A percentile compares a stretch with the other conserved stretches of the same genome.
phyloP scores from a whole-genome alignment of 1,284 basidiomycete species.

The Ustilago nuda region DNA sequence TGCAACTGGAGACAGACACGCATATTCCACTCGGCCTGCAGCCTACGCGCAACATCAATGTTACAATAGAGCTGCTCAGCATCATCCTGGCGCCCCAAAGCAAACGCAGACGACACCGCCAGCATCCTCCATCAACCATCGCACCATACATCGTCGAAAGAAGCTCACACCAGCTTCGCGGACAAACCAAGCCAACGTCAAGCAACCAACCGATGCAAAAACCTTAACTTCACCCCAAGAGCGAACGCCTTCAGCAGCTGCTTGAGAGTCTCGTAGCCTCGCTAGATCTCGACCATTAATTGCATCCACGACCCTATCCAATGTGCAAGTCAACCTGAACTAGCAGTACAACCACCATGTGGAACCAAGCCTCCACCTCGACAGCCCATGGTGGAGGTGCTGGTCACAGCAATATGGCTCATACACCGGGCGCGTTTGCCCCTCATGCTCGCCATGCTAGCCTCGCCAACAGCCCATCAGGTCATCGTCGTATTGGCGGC shows the following conservation, averaged over 20 bases:
- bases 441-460: conserved; percentile 21
- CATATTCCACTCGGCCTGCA: background rate
- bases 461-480: conserved; percentile 17
- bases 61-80: background rate
- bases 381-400: conserved; percentile 4
- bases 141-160: too few species aligned
- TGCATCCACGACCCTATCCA: background rate
- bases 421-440: conserved; percentile 17
- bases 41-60: background rate
- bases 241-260: background rate
- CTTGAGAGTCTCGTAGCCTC: too few species aligned
- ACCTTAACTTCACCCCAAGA: too few species aligned
- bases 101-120: background rate
- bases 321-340: background rate
- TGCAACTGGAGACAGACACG: background rate
- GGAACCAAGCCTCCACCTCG: conserved; percentile 13
- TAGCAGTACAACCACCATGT: conserved; percentile 5
- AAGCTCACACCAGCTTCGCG: too few species aligned
- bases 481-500: conserved; percentile 23
- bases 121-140: background rate
- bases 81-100: background rate
- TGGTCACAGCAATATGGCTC: conserved; percentile 13
- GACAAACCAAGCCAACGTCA: too few species aligned
- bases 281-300: background rate
- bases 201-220: too few species aligned